phyloP scores from a whole-genome alignment of 345 rosid species.

The Syzygium jambos region DNA sequence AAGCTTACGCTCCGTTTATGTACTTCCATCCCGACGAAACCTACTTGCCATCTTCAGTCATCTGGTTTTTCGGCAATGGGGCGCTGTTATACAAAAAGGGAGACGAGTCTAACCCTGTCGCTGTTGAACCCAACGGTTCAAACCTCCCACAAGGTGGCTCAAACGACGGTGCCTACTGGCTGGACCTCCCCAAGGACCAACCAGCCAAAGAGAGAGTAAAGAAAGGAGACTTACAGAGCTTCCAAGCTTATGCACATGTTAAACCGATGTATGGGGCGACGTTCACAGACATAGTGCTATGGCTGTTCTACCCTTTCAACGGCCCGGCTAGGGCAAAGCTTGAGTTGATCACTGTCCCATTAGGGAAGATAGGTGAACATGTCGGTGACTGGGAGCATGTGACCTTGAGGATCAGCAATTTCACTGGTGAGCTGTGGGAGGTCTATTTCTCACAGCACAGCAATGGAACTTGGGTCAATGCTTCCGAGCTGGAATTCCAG shows the following conservation, averaged over 20 bases:
- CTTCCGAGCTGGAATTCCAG: conserved; percentile 52
- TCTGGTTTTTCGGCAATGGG: conserved; percentile 67
- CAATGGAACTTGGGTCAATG: conserved; percentile 58
- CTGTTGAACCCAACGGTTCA: conserved; percentile 39
- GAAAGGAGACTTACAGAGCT: conserved; percentile 49
- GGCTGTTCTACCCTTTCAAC: conserved; percentile 86
- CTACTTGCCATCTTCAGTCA: conserved; percentile 66
- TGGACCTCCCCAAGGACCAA: conserved; percentile 59
- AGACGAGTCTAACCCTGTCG: conserved; percentile 49
- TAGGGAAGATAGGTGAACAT: conserved; percentile 75
- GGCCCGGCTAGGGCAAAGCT: conserved; percentile 70
- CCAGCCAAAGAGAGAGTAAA: conserved; percentile 42
- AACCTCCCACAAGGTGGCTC: conserved; percentile 91
- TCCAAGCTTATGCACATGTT: conserved; percentile 49
- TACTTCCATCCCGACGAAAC: conserved; percentile 75
- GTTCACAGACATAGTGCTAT: conserved; percentile 56
- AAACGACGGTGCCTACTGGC: conserved; percentile 64
- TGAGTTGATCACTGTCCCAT: conserved; percentile 31
- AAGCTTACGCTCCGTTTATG: conserved; percentile 47
- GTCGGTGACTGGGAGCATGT: conserved; percentile 92
- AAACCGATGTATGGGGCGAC: conserved; percentile 83
- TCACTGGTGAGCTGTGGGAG: conserved; percentile 48
- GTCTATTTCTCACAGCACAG: conserved; percentile 64
- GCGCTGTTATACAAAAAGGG: conserved; percentile 59
- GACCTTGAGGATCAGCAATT: conserved; percentile 71